Conservation (phyloP, 2,329 filamentous ascomycete genomes). For the Aspergillus phoenicis region DNA sequence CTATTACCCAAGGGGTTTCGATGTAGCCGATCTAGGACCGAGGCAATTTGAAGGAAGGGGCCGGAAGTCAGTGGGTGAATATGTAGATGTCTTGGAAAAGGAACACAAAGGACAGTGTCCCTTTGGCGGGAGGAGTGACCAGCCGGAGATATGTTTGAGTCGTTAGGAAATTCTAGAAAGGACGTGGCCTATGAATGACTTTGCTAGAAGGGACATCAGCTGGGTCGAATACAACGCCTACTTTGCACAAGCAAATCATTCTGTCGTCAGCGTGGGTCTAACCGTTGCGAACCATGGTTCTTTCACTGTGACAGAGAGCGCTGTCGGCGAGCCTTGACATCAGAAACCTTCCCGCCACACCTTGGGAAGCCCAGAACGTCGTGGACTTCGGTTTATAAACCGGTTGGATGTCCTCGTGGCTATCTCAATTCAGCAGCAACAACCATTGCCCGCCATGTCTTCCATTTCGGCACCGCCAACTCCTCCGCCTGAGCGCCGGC, state of each 20-base stretch:
- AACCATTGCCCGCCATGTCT: background rate
- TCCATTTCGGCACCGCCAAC: background rate
- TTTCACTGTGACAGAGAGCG: background rate
- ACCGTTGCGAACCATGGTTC: slow-evolving; percentile 1
- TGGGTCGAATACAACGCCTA: background rate
- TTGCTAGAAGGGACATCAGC: background rate
- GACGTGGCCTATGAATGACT: background rate
- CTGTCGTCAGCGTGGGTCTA: slow-evolving; percentile 1
- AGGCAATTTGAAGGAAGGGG: slow-evolving; percentile 56
- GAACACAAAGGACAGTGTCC: slow-evolving; percentile 51
- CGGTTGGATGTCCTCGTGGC: background rate
- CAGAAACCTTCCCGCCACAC: slow-evolving; percentile 2
- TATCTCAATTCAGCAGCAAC: too few species aligned
- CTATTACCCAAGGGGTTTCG: slow-evolving; percentile 53
- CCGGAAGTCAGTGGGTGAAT: slow-evolving; percentile 27
- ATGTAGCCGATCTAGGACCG: slow-evolving; percentile 64
- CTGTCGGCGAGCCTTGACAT: slow-evolving; percentile 1
- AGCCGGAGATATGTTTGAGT: background rate
- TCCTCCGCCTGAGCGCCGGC: slow-evolving; percentile 26
- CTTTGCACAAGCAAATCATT: background rate
- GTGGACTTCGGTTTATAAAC: background rate
- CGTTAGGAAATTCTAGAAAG: background rate
- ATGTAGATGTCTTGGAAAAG: slow-evolving; percentile 47
- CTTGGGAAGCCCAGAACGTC: background rate
- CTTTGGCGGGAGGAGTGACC: slow-evolving; percentile 30